Base-by-base conservation (phyloP, 257 asterid genomes). In the Jasminum sambac region DNA sequence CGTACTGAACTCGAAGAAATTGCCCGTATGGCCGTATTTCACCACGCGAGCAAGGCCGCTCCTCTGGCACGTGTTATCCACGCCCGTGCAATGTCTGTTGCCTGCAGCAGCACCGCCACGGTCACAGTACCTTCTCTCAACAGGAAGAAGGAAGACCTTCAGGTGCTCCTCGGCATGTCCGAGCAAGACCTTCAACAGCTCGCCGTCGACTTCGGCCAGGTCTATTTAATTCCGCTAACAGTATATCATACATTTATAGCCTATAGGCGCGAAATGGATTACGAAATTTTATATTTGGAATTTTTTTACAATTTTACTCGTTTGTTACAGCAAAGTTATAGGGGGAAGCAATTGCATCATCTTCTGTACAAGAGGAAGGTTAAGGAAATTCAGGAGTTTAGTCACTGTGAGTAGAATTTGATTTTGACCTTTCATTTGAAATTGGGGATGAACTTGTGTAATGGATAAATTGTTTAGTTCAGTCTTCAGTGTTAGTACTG, bases 321-420 rank as follows among this genome's bases (percentile, higher is more conserved):
- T 69, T 11, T 69, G 41, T 76, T 71, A 76, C 84, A 93, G 98
- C 83, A 90, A 67, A 81, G 85, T 65, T 93, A 90, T 64, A 86
- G 98, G 73, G 98, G 97, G 67, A 93, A 90, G 48, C 98, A 93
- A 70, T 81, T 93, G 84, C 89, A 93, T 74, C 96, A 89, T 73
- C 76, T 93, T 71, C 42, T 93, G 72, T 93, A 93, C 84, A 87
- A 93, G 88, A 86, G 88, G 82, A 90, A 86, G 87, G 84, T 81
- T 68, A 93, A 84, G 75, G 85, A 89, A 60, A 80, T 93, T 78
- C 87, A 87, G 63, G 96, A 90, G 63, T 84, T 90, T 60, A 84
- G 58, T 81, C 86, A 90, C 67, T 82, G 98, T 93, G 83, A 85
- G 92, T 74, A 30, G 36, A 1, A 30, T 30, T 30, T 30, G 36